phyloP scores from a whole-genome alignment of 1,284 basidiomycete species.

The Boletellus deceptivus region DNA sequence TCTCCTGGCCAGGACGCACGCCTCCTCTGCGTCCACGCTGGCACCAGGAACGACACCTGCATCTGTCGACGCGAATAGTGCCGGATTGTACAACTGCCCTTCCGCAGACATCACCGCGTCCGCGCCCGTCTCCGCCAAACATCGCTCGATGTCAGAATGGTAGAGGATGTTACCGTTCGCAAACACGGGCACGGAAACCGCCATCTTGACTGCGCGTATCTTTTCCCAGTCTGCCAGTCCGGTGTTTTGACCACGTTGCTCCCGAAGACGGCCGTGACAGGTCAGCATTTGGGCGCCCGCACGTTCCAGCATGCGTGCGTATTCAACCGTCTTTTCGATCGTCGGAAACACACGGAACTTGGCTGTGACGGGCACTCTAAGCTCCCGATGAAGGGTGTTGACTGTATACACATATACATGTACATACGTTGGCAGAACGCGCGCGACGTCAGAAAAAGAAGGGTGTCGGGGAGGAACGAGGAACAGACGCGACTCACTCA shows the following conservation, averaged over 20 bases:
- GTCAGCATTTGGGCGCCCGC: slow-evolving; percentile 96
- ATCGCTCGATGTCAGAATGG: slow-evolving; percentile 75
- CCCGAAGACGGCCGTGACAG: slow-evolving; percentile 88
- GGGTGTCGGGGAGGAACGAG: background rate
- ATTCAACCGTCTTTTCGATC: slow-evolving; percentile 85
- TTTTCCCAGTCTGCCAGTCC: slow-evolving; percentile 85
- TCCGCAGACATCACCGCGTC: slow-evolving; percentile 97
- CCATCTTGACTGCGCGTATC: slow-evolving; percentile 83
- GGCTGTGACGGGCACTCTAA: slow-evolving; percentile 89
- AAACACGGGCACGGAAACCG: slow-evolving; percentile 90
- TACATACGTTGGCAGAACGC: no score
- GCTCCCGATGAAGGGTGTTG: slow-evolving; percentile 79
- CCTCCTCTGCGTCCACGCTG: background rate
- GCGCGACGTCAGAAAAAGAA: background rate
- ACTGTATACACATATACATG: slow-evolving; percentile 44
- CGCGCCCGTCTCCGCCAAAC: slow-evolving; percentile 78
- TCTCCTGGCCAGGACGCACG: background rate
- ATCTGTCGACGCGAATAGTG: slow-evolving; percentile 56
- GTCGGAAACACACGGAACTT: slow-evolving; percentile 94
- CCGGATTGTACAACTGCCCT: slow-evolving; percentile 92
- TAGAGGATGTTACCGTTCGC: slow-evolving; percentile 97
- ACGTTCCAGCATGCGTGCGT: slow-evolving; percentile 91
- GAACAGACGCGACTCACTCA: slow-evolving; percentile 60
- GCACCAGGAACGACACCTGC: background rate
- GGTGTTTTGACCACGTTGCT: slow-evolving; percentile 84